A percentile compares a stretch with the other conserved stretches of the same genome.
These are phyloP conservation scores for Tylopilus balloui DNA, from an alignment of 768 basidiomycete genomes.

Conservation along the genomic window DNA sequence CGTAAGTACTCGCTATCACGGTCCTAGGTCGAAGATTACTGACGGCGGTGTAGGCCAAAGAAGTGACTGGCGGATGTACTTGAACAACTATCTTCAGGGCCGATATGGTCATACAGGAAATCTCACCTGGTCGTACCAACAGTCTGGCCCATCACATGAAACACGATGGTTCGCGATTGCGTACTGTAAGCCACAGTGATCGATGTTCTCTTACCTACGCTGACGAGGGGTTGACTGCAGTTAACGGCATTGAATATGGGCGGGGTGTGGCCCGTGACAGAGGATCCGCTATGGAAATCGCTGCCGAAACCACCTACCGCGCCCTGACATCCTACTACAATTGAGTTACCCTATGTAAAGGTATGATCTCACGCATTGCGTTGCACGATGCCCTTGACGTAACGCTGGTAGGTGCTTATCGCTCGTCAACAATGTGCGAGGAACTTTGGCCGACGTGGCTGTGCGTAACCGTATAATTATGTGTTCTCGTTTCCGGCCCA, in stretches of 20 bases:
- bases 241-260: constrained; percentile 27
- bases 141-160: constrained; percentile 22
- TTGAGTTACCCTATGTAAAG: constrained; percentile 9
- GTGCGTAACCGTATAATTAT: constrained; percentile 3
- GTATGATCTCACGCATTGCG: background rate
- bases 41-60: constrained; percentile 13
- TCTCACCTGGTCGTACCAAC: constrained; percentile 22
- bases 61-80: constrained; percentile 27
- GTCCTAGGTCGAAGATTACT: background rate
- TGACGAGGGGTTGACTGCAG: constrained; percentile 11
- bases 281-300: constrained; percentile 29
- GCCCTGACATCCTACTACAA: constrained; percentile 22
- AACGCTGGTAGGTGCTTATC: background rate
- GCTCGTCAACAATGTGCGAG: background rate
- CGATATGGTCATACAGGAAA: constrained; percentile 29
- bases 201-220: background rate
- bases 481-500: background rate
- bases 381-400: background rate
- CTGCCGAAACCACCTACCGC: constrained; percentile 24
- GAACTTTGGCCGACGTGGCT: background rate
- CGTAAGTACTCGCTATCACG: constrained; percentile 8
- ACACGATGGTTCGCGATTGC: constrained; percentile 24
- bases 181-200: constrained; percentile 19
- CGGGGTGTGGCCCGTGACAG: constrained; percentile 24
- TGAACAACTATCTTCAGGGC: constrained; percentile 31